Percentiles rank a stretch among this genome's conserved stretches.
phyloP scores from a whole-genome alignment of 2,329 filamentous ascomycete species.

The Thielaviopsis punctulata region DNA sequence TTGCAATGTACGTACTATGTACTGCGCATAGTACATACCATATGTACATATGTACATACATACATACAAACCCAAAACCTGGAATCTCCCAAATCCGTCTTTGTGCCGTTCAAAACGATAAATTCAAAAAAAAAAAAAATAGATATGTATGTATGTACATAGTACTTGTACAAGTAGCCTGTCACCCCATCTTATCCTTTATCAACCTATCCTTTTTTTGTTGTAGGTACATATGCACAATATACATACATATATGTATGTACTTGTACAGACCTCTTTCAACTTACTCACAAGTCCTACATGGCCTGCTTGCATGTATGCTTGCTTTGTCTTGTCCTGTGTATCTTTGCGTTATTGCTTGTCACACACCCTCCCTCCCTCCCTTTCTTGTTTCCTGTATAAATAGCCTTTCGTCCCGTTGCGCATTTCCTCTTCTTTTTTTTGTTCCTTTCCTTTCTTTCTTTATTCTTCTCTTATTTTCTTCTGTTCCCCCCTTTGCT shows the following conservation, averaged over 20 bases:
- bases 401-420: not conserved
- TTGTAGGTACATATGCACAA: not conserved
- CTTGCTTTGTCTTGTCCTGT: not conserved
- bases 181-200: too few relatives aligned
- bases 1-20: too few relatives aligned
- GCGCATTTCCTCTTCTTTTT: not conserved
- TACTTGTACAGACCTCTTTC: not conserved
- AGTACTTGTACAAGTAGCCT: too few relatives aligned
- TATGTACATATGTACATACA: too few relatives aligned
- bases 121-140: too few relatives aligned
- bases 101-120: too few relatives aligned
- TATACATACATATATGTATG: too few relatives aligned
- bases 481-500: conserved; percentile 2
- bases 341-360: not conserved
- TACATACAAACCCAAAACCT: too few relatives aligned
- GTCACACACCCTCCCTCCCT: not conserved
- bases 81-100: too few relatives aligned
- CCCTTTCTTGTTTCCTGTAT: conserved; percentile 1
- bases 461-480: not conserved
- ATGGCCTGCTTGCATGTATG: not conserved
- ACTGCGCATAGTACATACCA: too few relatives aligned
- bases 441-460: not conserved
- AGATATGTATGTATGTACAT: too few relatives aligned
- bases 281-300: not conserved
- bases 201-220: too few relatives aligned